Base-by-base conservation (phyloP, 163 green algal species). In the Coccomyxa subellipsoidea region DNA sequence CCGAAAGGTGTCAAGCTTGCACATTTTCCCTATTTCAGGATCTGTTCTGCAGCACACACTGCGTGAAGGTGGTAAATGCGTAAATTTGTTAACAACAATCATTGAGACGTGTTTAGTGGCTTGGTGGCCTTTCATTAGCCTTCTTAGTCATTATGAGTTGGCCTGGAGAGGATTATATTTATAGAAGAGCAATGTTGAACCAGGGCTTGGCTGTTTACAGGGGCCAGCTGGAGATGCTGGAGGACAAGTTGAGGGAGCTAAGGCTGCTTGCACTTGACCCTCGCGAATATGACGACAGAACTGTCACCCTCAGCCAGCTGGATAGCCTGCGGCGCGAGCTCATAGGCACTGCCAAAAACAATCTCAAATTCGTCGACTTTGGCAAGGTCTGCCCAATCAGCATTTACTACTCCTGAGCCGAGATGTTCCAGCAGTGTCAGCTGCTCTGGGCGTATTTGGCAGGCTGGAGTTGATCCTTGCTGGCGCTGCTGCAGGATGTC, bases 161-260 rank as follows among this genome's bases (percentile, higher is more conserved):
- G 15, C 31, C 31, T 54, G 31, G 7, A 39, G 25, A 54, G 37
- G n/a, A n/a, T n/a, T n/a, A n/a, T n/a, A n/a, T n/a, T n/a, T n/a
- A n/a, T n/a, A n/a, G n/a, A n/a, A n/a, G n/a, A n/a, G n/a, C n/a
- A n/a, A n/a, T n/a, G n/a, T n/a, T n/a, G n/a, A n/a, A n/a, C n/a
- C n/a, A n/a, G n/a, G n/a, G n/a, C 37, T 12, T 76, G 70, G 32
- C 12, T 80, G 36, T 38, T 25, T 76, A 82, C 89, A 92, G 89
- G n/a, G 85, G 89, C 38, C 82, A 88, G 39, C 84, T 92, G 73
- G 89, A 92, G 54, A 83, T 88, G 29, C 54, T 92, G 40, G 89
- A 92, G 80, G 89, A 92, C 79, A 92, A 92, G 79, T 77, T 92
- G 78, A 78, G 89, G 5, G 89, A 92, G 76, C 87, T 85, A 18